Conservation (phyloP, 257 asterid genomes). For the Solanum gandarillasii region DNA sequence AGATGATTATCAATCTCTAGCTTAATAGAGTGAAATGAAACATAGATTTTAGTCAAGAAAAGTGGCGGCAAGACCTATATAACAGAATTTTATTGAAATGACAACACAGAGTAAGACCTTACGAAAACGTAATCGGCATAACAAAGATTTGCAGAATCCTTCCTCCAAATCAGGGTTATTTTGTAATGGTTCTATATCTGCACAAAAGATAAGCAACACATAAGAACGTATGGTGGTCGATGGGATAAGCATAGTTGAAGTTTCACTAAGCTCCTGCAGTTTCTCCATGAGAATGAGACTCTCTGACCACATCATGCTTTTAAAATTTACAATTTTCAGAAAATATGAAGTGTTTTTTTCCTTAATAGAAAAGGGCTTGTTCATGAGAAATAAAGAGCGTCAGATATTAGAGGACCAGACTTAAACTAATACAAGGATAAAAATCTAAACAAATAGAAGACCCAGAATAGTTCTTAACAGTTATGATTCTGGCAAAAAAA, state of each 20-base stretch:
- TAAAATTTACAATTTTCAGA: neutral
- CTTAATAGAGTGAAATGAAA: neutral
- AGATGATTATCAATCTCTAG: neutral
- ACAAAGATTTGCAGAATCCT: constrained; percentile 82
- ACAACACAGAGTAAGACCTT: constrained; percentile 81
- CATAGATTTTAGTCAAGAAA: neutral
- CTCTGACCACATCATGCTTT: neutral
- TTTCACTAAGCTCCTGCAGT: neutral
- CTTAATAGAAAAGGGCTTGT: neutral
- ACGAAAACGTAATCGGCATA: constrained; percentile 99
- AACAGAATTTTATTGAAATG: constrained; percentile 10
- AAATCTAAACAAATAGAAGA: neutral
- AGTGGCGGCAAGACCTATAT: neutral
- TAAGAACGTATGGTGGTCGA: neutral
- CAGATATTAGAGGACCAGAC: neutral
- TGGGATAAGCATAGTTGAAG: neutral
- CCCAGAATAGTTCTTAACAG: neutral
- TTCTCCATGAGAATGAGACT: neutral
- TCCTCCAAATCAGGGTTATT: constrained; percentile 73
- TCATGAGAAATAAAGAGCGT: neutral
- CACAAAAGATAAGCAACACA: constrained; percentile 12
- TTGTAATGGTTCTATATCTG: constrained; percentile 93
- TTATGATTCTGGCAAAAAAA: neutral
- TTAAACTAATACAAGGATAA: neutral
- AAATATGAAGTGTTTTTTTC: neutral